Evolutionary conservation across 2,329 filamentous ascomycete species (phyloP).

Genomic region (Alternaria sp.): DNA sequence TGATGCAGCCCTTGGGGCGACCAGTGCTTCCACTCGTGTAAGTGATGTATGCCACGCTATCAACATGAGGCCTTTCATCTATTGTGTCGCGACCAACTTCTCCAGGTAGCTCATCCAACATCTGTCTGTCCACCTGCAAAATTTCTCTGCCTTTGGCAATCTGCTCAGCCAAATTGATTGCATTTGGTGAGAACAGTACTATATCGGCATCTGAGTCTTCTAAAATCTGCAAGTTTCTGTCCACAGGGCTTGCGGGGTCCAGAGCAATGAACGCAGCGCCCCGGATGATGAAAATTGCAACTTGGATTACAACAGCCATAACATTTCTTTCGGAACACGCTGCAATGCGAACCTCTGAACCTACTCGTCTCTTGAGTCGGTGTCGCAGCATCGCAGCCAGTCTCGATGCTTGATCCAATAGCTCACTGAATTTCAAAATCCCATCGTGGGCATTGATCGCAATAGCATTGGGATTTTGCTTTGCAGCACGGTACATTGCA

Average conservation of each 20-base stretch:
- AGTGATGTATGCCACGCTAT: background rate
- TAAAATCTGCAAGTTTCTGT: background rate
- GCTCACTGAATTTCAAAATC: background rate
- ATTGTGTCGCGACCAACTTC: background rate
- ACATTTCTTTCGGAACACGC: background rate
- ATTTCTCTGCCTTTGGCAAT: background rate
- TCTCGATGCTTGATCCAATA: background rate
- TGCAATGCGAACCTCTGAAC: background rate
- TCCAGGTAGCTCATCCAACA: background rate
- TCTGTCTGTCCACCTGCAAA: background rate
- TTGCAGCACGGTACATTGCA: background rate
- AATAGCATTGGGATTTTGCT: background rate
- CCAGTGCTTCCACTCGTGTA: background rate
- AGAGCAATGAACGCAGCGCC: background rate
- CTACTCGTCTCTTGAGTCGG: background rate
- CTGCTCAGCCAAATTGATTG: background rate
- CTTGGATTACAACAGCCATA: background rate
- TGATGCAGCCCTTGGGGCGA: background rate
- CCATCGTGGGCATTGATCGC: background rate
- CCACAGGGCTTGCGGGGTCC: background rate
- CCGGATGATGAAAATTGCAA: background rate
- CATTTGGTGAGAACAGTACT: background rate
- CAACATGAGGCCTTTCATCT: background rate
- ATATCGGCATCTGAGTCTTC: background rate
- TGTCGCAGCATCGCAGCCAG: background rate